These are phyloP conservation scores for Aspergillus sp. DNA, from an alignment of 2,329 filamentous ascomycete genomes.

Conservation along the genomic window DNA sequence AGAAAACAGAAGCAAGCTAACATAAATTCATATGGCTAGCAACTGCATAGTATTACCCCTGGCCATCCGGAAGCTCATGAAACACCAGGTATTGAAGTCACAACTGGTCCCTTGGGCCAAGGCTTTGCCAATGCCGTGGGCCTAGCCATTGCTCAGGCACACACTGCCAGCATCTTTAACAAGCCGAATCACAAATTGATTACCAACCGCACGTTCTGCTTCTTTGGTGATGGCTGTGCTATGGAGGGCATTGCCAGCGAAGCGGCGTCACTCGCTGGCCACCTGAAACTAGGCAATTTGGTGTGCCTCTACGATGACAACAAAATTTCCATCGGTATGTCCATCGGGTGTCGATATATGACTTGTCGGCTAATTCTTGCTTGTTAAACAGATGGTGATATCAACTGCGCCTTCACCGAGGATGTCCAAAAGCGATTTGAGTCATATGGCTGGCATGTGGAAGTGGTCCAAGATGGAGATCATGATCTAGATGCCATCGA, in stretches of 20 bases:
- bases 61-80: slow-evolving; percentile 97
- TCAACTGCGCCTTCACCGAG: slow-evolving; percentile 94
- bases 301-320: slow-evolving; percentile 98
- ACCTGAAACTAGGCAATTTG: slow-evolving; percentile 96
- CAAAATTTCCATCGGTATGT: slow-evolving; percentile 74
- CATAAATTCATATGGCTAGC: slow-evolving; percentile 36
- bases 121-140: slow-evolving; percentile 97
- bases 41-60: slow-evolving; percentile 79
- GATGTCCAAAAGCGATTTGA: slow-evolving; percentile 94
- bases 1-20: no score
- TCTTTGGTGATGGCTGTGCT: slow-evolving; percentile 97
- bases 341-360: slow-evolving; percentile 27
- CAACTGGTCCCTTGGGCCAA: slow-evolving; percentile 95
- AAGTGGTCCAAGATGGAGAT: slow-evolving; percentile 84
- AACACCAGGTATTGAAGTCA: slow-evolving; percentile 95
- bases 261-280: slow-evolving; percentile 87
- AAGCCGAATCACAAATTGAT: slow-evolving; percentile 88
- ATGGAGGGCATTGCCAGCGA: slow-evolving; percentile 98
- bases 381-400: slow-evolving; percentile 74
- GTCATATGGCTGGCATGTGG: slow-evolving; percentile 92
- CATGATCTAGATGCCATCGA: slow-evolving; percentile 84
- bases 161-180: slow-evolving; percentile 91
- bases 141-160: slow-evolving; percentile 93
- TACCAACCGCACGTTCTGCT: slow-evolving; percentile 95
- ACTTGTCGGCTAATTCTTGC: slow-evolving; percentile 22